Percentiles rank a stretch among this genome's conserved stretches.
These are phyloP conservation scores for Cryptomeria japonica DNA, from an alignment of 75 land plant species.

Conservation along the genomic window DNA sequence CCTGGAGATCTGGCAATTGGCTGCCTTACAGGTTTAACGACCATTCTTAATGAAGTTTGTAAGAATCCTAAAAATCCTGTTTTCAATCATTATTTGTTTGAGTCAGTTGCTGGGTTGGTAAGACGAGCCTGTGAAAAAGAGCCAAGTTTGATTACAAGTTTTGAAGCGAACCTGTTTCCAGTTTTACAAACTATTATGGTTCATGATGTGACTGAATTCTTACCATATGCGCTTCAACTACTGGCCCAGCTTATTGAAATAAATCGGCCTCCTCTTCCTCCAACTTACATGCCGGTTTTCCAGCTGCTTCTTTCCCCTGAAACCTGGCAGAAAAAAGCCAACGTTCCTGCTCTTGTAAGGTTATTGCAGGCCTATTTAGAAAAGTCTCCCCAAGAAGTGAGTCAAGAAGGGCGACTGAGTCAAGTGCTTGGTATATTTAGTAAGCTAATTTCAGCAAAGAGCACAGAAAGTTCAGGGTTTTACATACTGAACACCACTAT, in stretches of 20 bases:
- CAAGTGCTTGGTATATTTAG: constrained; percentile 83
- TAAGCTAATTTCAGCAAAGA: constrained; percentile 54
- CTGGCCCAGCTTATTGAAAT: constrained; percentile 93
- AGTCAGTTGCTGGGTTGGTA: constrained; percentile 82
- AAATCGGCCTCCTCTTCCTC: constrained; percentile 66
- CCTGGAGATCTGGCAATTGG: constrained; percentile 49
- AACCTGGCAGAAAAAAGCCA: constrained; percentile 75
- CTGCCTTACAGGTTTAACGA: constrained; percentile 58
- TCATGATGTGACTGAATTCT: constrained; percentile 80
- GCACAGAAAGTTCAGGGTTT: constrained; percentile 84
- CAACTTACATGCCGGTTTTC: constrained; percentile 69
- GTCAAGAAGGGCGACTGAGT: constrained; percentile 53
- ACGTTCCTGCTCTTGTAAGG: constrained; percentile 91
- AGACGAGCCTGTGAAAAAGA: constrained; percentile 71
- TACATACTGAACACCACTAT: constrained; percentile 89
- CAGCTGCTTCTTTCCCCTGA: constrained; percentile 57
- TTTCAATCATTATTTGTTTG: constrained; percentile 95
- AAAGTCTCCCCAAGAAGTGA: constrained; percentile 80
- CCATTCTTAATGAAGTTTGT: constrained; percentile 68
- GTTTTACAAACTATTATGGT: constrained; percentile 71
- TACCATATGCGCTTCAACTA: constrained; percentile 92
- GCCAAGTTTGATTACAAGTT: constrained; percentile 53
- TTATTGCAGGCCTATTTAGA: constrained; percentile 89
- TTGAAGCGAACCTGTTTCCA: constrained; percentile 81
- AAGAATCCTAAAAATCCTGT: constrained; percentile 90